phyloP scores from a whole-genome alignment of 225 moss, liverwort and hornwort species.

The Polytrichum formosum region DNA sequence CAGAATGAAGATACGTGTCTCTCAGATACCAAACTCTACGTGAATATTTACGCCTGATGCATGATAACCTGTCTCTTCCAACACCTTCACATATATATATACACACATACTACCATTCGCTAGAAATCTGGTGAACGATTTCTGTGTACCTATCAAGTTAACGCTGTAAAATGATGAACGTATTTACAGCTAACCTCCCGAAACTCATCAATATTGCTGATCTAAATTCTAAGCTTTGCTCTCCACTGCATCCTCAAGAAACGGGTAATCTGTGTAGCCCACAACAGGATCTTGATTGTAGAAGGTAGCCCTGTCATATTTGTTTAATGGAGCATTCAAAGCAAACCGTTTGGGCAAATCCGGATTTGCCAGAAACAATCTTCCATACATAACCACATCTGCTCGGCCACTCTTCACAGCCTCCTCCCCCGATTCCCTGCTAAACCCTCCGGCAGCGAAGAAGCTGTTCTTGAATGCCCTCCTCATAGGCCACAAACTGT shows the following conservation, averaged over 20 bases:
- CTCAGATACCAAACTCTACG: too few relatives aligned
- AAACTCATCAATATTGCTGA: too few relatives aligned
- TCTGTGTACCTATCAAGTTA: too few relatives aligned
- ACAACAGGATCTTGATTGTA: conserved; percentile 35
- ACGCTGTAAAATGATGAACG: too few relatives aligned
- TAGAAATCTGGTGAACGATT: too few relatives aligned
- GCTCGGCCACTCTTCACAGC: conserved; percentile 7
- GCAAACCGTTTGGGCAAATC: conserved; percentile 31
- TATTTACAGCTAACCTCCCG: too few relatives aligned
- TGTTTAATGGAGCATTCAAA: conserved; percentile 28
- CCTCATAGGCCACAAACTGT: conserved; percentile 9
- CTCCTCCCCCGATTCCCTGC: conserved; percentile 5
- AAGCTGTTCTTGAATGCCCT: conserved; percentile 5
- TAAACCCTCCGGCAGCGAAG: conserved; percentile 12
- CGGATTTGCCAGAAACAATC: conserved; percentile 18
- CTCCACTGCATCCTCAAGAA: conserved; percentile 9
- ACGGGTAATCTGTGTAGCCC: conserved; percentile 40
- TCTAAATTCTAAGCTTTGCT: neutral
- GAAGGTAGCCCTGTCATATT: conserved; percentile 23
- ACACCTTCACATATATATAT: too few relatives aligned
- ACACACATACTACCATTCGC: too few relatives aligned
- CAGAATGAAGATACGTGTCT: too few relatives aligned
- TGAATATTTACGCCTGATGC: too few relatives aligned
- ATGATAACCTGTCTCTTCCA: too few relatives aligned
- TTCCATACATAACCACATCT: conserved; percentile 11